These are phyloP conservation scores for Cymodocea nodosa DNA, from an alignment of 116 monocot species.

Conservation along the genomic window DNA sequence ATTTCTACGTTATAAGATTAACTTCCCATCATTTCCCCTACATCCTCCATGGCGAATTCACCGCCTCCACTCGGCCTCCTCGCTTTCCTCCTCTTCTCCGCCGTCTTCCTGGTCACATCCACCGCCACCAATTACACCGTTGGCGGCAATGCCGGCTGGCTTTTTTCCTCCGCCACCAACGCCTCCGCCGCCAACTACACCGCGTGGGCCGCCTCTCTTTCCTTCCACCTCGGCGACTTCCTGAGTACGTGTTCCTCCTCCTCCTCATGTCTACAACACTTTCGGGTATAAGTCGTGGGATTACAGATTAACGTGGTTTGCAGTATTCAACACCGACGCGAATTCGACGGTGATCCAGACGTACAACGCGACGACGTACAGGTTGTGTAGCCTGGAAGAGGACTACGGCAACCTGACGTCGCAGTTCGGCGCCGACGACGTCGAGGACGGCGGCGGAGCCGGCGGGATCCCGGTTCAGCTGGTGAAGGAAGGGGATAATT, in stretches of 20 bases:
- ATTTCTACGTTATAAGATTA: too few relatives aligned
- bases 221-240: slow-evolving; percentile 77
- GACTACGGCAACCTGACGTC: slow-evolving; percentile 29
- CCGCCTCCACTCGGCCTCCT: background rate
- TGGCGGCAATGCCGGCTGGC: slow-evolving; percentile 49
- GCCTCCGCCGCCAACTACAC: slow-evolving; percentile 45
- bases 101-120: background rate
- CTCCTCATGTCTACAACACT: background rate
- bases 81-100: background rate
- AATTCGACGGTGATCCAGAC: slow-evolving; percentile 62
- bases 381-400: slow-evolving; percentile 34
- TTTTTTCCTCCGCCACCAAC: slow-evolving; percentile 29
- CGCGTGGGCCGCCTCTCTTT: slow-evolving; percentile 37
- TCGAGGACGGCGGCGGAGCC: slow-evolving; percentile 4
- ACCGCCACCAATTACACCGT: slow-evolving; percentile 60
- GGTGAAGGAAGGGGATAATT: slow-evolving; percentile 32
- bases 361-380: slow-evolving; percentile 52
- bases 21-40: too few relatives aligned
- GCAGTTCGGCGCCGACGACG: slow-evolving; percentile 12
- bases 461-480: slow-evolving; percentile 33
- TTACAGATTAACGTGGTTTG: background rate
- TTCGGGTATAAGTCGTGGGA: too few relatives aligned
- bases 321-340: slow-evolving; percentile 61
- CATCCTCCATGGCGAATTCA: background rate
- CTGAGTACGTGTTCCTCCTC: slow-evolving; percentile 32